Evolutionary conservation across 768 basidiomycete genomes (phyloP), one percentile per base, ranked within the genome.

Genomic region (Cytidiella melzeri): DNA sequence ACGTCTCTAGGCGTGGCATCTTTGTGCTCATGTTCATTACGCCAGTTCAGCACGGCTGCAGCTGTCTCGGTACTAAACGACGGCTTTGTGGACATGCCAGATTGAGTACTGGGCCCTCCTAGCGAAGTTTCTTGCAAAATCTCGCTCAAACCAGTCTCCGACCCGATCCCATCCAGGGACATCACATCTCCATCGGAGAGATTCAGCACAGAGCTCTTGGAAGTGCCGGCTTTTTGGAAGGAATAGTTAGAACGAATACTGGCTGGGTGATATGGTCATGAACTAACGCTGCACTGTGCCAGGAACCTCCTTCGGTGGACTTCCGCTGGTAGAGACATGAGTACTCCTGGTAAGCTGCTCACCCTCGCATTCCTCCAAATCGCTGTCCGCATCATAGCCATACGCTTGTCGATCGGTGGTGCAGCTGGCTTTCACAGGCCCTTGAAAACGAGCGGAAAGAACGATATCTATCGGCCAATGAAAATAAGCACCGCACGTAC

Each of bases 321-420:
- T 25, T n/a, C n/a, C n/a, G n/a, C n/a, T n/a, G 12, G 43, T 43
- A 13, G 43, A 43, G 43, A 19, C 13, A 19, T 15, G 25, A 43
- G 5, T 43, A 9, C 12, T 10, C 10, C 19, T 25, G 9, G 23
- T 18, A 19, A 13, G 9, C 19, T 7, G 34, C 26, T 53, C 52
- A 25, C 44, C 46, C n/a, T 53, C 52, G n/a, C 18, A 37, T 10
- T 53, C 52, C 6, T 53, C 46, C 2, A 48, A 46, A 18, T 48
- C 52, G 24, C 52, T 53, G 36, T 53, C 52, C 19, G n/a, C 34
- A 27, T 53, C 47, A 27, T 53, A 53, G 9, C 46, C 47, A 42
- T 53, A 53, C 23, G 47, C 46, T 5, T 34, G 30, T 7, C 30
- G 30, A 34, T 15, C 30, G 15, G 30, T 15, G 9, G 7, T 34